Evolutionary conservation across 208 protist genomes (phyloP).

Genomic region (Crithidia thermophila): DNA sequence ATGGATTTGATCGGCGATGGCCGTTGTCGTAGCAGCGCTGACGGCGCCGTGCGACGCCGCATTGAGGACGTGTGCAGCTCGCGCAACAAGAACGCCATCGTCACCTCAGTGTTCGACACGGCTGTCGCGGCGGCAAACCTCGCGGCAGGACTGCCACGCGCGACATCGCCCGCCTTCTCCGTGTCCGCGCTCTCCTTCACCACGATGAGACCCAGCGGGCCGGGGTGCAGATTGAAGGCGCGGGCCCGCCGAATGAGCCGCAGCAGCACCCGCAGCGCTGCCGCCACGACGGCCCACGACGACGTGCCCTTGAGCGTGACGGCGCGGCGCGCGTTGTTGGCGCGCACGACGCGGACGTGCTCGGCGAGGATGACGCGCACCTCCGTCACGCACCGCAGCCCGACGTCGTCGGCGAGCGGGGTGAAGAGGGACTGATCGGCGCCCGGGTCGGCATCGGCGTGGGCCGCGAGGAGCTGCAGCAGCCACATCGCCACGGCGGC

Average conservation of each 20-base stretch:
- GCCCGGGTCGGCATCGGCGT: slow-evolving; percentile 47
- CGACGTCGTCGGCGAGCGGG: slow-evolving; percentile 82
- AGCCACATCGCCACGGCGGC: slow-evolving; percentile 52
- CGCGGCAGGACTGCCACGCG: too few species aligned
- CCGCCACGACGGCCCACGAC: slow-evolving; percentile 56
- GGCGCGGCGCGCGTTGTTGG: slow-evolving; percentile 62
- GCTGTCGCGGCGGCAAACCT: too few species aligned
- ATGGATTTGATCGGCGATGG: neutral
- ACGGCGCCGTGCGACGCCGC: slow-evolving; percentile 11
- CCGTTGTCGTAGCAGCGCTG: neutral
- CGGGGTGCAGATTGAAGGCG: slow-evolving; percentile 76
- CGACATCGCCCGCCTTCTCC: slow-evolving; percentile 11
- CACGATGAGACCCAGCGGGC: slow-evolving; percentile 41
- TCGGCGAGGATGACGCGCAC: slow-evolving; percentile 60
- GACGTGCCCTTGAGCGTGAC: slow-evolving; percentile 54
- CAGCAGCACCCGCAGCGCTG: slow-evolving; percentile 67
- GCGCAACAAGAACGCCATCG: slow-evolving; percentile 32
- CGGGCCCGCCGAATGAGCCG: slow-evolving; percentile 68
- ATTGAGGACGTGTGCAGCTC: slow-evolving; percentile 33
- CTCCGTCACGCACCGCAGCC: slow-evolving; percentile 66
- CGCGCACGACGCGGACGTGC: slow-evolving; percentile 75
- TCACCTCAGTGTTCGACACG: slow-evolving; percentile 26
- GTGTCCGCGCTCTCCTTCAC: slow-evolving; percentile 9
- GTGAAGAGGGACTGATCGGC: slow-evolving; percentile 58
- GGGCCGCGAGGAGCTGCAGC: slow-evolving; percentile 57